phyloP scores from a whole-genome alignment of 495 filamentous ascomycete genomes.

The Physcia stellaris region DNA sequence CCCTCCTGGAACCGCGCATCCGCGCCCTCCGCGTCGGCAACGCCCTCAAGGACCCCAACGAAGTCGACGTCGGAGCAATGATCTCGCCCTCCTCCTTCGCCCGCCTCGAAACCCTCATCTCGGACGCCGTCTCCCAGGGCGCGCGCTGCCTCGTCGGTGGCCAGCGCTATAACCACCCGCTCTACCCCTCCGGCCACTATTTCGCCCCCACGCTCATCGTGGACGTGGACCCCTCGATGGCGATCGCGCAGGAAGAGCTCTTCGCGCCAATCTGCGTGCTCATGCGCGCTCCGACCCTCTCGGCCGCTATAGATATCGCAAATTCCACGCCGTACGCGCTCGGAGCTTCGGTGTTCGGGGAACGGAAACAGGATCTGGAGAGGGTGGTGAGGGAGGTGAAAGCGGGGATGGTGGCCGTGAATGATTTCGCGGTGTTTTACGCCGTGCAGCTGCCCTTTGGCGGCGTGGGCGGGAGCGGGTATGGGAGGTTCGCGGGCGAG shows the following conservation, averaged over 20 bases:
- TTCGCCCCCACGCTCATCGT: slow-evolving; percentile 81
- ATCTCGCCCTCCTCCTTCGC: slow-evolving; percentile 63
- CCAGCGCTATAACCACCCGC: slow-evolving; percentile 52
- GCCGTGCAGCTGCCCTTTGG: slow-evolving; percentile 89
- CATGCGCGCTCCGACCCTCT: slow-evolving; percentile 51
- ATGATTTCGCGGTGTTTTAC: slow-evolving; percentile 89
- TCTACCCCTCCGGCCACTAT: slow-evolving; percentile 68
- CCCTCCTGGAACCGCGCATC: slow-evolving; percentile 57
- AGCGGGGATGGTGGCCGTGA: slow-evolving; percentile 82
- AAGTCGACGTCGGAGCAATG: slow-evolving; percentile 86
- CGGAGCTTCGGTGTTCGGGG: slow-evolving; percentile 73
- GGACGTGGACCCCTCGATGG: slow-evolving; percentile 65
- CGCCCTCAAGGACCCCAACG: slow-evolving; percentile 41
- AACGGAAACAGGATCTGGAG: slow-evolving; percentile 31
- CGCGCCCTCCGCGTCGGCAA: slow-evolving; percentile 56
- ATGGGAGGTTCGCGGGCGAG: slow-evolving; percentile 83
- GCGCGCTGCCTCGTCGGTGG: slow-evolving; percentile 75
- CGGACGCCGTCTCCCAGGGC: slow-evolving; percentile 61
- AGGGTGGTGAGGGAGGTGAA: slow-evolving; percentile 52
- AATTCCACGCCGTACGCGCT: slow-evolving; percentile 69
- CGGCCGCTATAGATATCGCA: slow-evolving; percentile 52
- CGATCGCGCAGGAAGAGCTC: slow-evolving; percentile 79
- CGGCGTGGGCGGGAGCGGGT: slow-evolving; percentile 59
- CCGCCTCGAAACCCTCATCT: slow-evolving; percentile 55
- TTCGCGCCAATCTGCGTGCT: slow-evolving; percentile 84